Evolutionary conservation across 2,329 filamentous ascomycete genomes (phyloP).

Genomic region (Cryphonectria parasitica): DNA sequence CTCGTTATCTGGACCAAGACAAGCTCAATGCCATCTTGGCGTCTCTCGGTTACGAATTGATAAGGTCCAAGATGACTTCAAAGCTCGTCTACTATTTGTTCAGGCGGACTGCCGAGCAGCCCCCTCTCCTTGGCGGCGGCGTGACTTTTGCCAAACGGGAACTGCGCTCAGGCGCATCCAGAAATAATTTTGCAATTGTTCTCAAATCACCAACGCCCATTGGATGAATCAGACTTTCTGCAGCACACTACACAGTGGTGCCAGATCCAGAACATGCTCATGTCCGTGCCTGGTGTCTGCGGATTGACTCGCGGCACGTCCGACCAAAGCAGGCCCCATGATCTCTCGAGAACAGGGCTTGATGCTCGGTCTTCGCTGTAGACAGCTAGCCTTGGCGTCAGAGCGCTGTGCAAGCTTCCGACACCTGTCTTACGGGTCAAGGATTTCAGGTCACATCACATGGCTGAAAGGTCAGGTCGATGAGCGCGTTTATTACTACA

Average conservation of each 20-base stretch:
- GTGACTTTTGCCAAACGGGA: constrained; percentile 71
- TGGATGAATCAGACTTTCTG: constrained; percentile 12
- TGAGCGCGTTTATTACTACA: not conserved
- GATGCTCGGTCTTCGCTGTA: not conserved
- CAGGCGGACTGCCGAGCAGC: constrained; percentile 49
- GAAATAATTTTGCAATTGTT: constrained; percentile 92
- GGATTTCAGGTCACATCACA: not conserved
- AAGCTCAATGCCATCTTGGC: constrained; percentile 74
- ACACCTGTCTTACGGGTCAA: not conserved
- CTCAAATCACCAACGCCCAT: constrained; percentile 45
- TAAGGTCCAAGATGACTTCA: constrained; percentile 72
- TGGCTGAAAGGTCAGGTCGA: not conserved
- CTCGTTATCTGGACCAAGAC: constrained; percentile 79
- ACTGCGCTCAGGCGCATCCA: constrained; percentile 71
- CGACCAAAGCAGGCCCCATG: not conserved
- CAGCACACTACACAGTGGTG: not conserved
- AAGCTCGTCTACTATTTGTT: constrained; percentile 94
- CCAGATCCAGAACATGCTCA: constrained; percentile 1
- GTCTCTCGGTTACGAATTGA: constrained; percentile 71
- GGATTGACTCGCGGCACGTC: not conserved
- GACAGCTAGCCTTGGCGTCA: not conserved
- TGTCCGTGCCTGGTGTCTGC: not conserved
- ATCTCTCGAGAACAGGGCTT: not conserved
- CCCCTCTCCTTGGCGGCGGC: constrained; percentile 28
- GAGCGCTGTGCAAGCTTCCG: constrained; percentile 10